Evolutionary conservation across 805 yeast genomes (phyloP).

Genomic region (Barnettozyma sucrosica): DNA sequence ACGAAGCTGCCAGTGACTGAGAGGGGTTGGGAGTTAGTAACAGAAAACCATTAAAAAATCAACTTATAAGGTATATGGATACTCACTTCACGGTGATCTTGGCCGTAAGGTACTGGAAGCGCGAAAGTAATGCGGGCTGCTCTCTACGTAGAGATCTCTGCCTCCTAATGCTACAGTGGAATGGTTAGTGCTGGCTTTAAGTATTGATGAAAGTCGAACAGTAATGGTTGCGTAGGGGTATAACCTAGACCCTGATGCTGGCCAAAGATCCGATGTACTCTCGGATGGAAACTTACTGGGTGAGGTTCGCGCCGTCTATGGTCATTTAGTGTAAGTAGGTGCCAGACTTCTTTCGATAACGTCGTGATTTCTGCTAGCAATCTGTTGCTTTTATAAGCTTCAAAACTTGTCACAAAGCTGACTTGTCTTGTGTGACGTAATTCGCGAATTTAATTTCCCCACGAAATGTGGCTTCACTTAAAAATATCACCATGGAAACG

Average conservation of each 20-base stretch:
- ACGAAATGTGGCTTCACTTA: background rate
- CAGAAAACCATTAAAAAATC: background rate
- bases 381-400: background rate
- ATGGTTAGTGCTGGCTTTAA: background rate
- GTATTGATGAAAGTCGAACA: no score
- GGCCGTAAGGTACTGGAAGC: constrained; percentile 24
- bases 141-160: constrained; percentile 11
- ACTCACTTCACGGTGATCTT: constrained; percentile 34
- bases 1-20: constrained; percentile 72
- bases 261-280: background rate
- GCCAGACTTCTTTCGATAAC: background rate
- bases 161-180: constrained; percentile 4
- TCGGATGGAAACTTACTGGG: constrained; percentile 1
- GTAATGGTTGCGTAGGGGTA: background rate
- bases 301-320: constrained; percentile 2
- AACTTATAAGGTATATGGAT: constrained; percentile 12
- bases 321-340: constrained; percentile 2
- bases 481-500: background rate
- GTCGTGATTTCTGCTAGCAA: background rate
- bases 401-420: background rate
- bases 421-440: background rate
- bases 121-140: constrained; percentile 13
- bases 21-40: background rate
- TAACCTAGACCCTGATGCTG: background rate
- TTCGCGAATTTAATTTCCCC: background rate